These are phyloP conservation scores for Hansfordia pulvinata DNA, from an alignment of 2,329 filamentous ascomycete genomes.

Conservation along the genomic window DNA sequence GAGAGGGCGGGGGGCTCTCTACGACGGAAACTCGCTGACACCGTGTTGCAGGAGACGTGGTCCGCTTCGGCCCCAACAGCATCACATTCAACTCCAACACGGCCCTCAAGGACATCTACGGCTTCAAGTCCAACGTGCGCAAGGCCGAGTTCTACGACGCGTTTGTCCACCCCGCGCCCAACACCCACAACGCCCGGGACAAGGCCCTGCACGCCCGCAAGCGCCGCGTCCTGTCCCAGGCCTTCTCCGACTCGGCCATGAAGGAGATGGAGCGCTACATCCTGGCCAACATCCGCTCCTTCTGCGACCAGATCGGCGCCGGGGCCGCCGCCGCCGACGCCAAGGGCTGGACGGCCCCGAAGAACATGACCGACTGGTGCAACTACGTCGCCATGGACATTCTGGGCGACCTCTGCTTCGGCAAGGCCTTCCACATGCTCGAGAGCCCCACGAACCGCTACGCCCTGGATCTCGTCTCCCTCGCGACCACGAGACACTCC, in stretches of 20 bases:
- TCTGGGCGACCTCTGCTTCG: slow-evolving; percentile 45
- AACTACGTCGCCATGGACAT: slow-evolving; percentile 51
- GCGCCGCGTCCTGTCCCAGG: slow-evolving; percentile 57
- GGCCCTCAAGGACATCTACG: slow-evolving; percentile 54
- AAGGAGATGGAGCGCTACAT: slow-evolving; percentile 58
- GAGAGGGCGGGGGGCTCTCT: too few relatives aligned
- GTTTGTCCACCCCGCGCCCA: slow-evolving; percentile 56
- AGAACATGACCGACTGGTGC: slow-evolving; percentile 51
- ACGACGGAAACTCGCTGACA: slow-evolving; percentile 3
- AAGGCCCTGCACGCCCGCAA: slow-evolving; percentile 58
- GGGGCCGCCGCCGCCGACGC: slow-evolving; percentile 22
- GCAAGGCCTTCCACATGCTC: slow-evolving; percentile 49
- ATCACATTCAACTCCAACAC: slow-evolving; percentile 63
- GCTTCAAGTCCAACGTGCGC: slow-evolving; percentile 46
- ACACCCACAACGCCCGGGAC: slow-evolving; percentile 61
- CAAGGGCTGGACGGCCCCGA: slow-evolving; percentile 42
- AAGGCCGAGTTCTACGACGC: slow-evolving; percentile 64
- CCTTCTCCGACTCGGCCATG: slow-evolving; percentile 53
- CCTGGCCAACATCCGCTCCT: slow-evolving; percentile 50
- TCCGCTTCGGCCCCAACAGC: slow-evolving; percentile 69
- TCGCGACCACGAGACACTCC: slow-evolving; percentile 54
- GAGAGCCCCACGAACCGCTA: slow-evolving; percentile 48
- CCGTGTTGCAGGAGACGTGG: slow-evolving; percentile 36
- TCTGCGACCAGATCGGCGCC: slow-evolving; percentile 43
- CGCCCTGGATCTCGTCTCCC: slow-evolving; percentile 52